Conservation (phyloP, 1,284 basidiomycete genomes). For the Ganoderma boninense region DNA sequence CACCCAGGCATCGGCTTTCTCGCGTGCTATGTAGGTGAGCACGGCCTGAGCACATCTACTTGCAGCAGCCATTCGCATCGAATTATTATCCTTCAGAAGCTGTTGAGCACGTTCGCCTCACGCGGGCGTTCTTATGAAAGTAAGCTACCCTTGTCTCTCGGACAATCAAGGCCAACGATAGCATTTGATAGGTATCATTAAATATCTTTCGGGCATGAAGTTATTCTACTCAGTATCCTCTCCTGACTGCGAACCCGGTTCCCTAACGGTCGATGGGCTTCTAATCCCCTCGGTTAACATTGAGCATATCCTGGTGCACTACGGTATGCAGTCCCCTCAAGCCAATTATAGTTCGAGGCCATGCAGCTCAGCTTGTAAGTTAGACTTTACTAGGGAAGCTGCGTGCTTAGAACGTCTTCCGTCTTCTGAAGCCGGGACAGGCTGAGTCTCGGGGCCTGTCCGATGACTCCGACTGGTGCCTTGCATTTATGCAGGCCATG, state of each 20-base stretch:
- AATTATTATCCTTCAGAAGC: background rate
- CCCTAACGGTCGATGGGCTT: background rate
- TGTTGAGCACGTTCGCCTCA: background rate
- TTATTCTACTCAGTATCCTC: too few species aligned
- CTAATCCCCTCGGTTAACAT: background rate
- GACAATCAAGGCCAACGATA: background rate
- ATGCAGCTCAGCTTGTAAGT: background rate
- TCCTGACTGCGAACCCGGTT: background rate
- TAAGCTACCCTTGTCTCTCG: too few species aligned
- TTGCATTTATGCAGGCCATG: background rate
- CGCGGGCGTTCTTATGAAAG: background rate
- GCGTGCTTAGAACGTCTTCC: background rate
- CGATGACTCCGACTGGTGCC: background rate
- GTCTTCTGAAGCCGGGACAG: background rate
- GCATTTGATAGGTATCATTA: background rate
- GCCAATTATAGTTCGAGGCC: background rate
- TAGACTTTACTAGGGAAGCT: background rate
- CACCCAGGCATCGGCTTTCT: background rate
- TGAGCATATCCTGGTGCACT: background rate
- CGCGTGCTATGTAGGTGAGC: background rate
- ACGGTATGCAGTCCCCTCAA: background rate
- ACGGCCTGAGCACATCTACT: background rate
- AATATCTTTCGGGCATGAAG: background rate
- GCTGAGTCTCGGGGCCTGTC: background rate
- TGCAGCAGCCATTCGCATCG: background rate